Evolutionary conservation across 495 filamentous ascomycete species (phyloP).

Genomic region (Bombardia bombarda): DNA sequence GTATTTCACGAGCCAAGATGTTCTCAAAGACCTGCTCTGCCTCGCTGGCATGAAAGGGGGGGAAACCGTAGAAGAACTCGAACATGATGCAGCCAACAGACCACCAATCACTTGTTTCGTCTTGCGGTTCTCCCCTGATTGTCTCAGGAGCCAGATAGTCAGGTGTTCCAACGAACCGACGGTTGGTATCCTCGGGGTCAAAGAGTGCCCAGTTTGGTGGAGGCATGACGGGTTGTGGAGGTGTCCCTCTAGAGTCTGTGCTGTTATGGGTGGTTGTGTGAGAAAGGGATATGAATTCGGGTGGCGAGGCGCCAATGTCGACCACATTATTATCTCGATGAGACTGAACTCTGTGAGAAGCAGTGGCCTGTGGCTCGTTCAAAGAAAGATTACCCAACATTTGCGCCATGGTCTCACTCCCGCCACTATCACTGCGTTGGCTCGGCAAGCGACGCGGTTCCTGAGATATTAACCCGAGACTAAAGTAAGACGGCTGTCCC

Average conservation of each 20-base stretch:
- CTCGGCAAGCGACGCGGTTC: slow-evolving; percentile 81
- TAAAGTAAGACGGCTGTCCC: slow-evolving; percentile 91
- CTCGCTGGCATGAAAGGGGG: slow-evolving; percentile 84
- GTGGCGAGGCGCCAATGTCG: slow-evolving; percentile 62
- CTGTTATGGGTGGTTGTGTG: slow-evolving; percentile 49
- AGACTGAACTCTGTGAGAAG: slow-evolving; percentile 45
- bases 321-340: slow-evolving; percentile 40
- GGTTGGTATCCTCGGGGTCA: slow-evolving; percentile 87
- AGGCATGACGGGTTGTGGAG: slow-evolving; percentile 73
- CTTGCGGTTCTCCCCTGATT: slow-evolving; percentile 87
- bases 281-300: slow-evolving; percentile 53
- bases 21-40: slow-evolving; percentile 97
- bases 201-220: slow-evolving; percentile 94
- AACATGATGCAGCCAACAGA: slow-evolving; percentile 96
- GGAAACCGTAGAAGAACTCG: slow-evolving; percentile 86
- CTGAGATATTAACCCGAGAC: slow-evolving; percentile 53
- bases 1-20: slow-evolving; percentile 79
- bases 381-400: slow-evolving; percentile 82
- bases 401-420: slow-evolving; percentile 73
- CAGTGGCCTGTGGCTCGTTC: slow-evolving; percentile 44
- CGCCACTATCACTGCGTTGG: slow-evolving; percentile 84
- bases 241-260: slow-evolving; percentile 38
- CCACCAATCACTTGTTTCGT: slow-evolving; percentile 99
- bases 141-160: slow-evolving; percentile 97
- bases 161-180: slow-evolving; percentile 92